Evolutionary conservation across 2,329 filamentous ascomycete genomes (phyloP), one percentile per base, ranked within the genome.

Genomic region (Emmonsiellopsis sp.): DNA sequence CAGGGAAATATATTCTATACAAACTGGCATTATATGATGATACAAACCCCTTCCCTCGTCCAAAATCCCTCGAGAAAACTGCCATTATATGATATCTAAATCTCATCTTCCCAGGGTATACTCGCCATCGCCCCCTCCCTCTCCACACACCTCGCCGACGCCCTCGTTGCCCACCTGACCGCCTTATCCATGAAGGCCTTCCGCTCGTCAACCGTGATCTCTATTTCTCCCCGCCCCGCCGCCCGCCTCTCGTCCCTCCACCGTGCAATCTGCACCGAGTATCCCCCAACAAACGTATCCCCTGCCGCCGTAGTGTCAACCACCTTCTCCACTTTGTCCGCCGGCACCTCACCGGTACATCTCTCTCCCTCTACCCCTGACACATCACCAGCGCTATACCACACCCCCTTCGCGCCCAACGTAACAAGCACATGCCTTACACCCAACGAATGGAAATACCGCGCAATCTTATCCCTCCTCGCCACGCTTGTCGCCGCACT

Each of bases 301-400:
- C 92, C 92, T 5, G 93, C 93, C 1, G 87, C 92, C 6, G 92
- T 97, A 1, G 92, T 97, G 68, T 97, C 92, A 4, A 96, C 82
- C 1, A 97, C 92, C 53, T 79, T 71, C 3, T 67, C 72, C 14
- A 88, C 85, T 68, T 86, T 85, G 57, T 81, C 77, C 0, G 87
- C 88, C 4, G 75, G 72, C 1, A 90, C 69, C 54, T 68, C 61
- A 46, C 66, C 65, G 21, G 63, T 64, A 42, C 65, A 68, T n/a
- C 67, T 61, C 8, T 55, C 56, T 51, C 52, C 55, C 17, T n/a
- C 43, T 27, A 14, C 17, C 51, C 73, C 74, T 32, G 71, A 70
- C 13, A 66, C 71, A 34, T 67, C 70, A 17, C 75, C 79, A 52
- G 77, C 74, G 65, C 80, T 88, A 67, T 82, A 76, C 65, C 72